Base-by-base conservation (phyloP, 129 eudicot species). In the Chrysanthemum seticuspe region DNA sequence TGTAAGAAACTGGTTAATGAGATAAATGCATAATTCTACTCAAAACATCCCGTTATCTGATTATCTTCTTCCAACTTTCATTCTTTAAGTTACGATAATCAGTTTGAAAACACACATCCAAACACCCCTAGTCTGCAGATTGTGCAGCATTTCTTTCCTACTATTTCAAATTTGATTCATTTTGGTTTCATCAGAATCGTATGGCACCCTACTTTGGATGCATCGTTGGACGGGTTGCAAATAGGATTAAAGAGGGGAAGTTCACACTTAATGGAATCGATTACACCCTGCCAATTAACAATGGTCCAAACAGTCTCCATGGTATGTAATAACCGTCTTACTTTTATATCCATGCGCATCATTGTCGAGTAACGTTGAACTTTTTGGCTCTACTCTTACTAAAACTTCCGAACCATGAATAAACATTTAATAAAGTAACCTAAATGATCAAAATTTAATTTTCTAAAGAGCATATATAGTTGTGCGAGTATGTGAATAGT, bases 171-270 rank as follows among this genome's bases (percentile, higher is more conserved):
- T 25, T 25, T 25, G 27, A 25, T 25, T 25, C 27, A 25, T 25
- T 25, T 25, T 25, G 27, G 27, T 25, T 2, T 25, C 27, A 25
- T 25, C 27, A 25, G 27, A 25, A 25, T 25, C 27, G 27, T 45
- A 71, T 70, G 63, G 84, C 91, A 50, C 93, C 93, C 58, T 94
- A 80, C 74, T 94, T 89, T 83, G 98, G 98, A 44, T 90, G 98
- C 89, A 90, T 94, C 49, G 98, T 94, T 65, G 98, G 98, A 34
- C 82, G 98, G 45, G 98, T 94, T 59, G 98, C 98, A 36, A 94
- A 94, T 75, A 85, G 98, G 87, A 94, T 86, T 83, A 94, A 88
- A 79, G 97, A 90, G 62, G 98, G 98, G 70, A 90, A 90, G 63
- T 94, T 94, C 65, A 79, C 83, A 57, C 80, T 94, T 3, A 68